Percentiles rank a stretch among this genome's conserved stretches.
Conservation (phyloP, 768 basidiomycete genomes). For the Lactarius trivialis region DNA sequence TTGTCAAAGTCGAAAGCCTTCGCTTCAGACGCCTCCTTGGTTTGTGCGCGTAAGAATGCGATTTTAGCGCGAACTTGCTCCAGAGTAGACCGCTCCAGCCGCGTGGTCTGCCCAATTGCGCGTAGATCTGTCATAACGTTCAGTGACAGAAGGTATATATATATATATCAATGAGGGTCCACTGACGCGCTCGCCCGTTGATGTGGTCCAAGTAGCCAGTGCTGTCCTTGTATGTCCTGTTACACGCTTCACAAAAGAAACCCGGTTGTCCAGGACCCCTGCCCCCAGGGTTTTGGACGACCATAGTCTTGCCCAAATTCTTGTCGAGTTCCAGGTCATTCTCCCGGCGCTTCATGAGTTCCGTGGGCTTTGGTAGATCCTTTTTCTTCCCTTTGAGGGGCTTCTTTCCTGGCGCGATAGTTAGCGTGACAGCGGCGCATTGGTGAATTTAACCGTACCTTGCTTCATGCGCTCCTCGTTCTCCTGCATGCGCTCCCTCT, state of each 20-base stretch:
- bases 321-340: constrained; percentile 84
- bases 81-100: constrained; percentile 81
- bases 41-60: constrained; percentile 78
- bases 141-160: background rate
- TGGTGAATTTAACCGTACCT: constrained; percentile 39
- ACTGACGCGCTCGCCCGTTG: constrained; percentile 88
- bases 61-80: constrained; percentile 91
- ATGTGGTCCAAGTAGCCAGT: constrained; percentile 94
- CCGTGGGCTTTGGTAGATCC: constrained; percentile 88
- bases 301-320: constrained; percentile 91
- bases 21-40: constrained; percentile 71
- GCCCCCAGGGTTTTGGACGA: constrained; percentile 79
- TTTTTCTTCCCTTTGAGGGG: constrained; percentile 62
- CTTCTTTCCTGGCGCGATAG: constrained; percentile 59
- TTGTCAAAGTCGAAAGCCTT: constrained; percentile 95
- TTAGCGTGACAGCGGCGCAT: background rate
- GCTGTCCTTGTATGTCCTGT: constrained; percentile 87
- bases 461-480: constrained; percentile 58
- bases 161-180: background rate
- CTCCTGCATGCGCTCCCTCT: constrained; percentile 32
- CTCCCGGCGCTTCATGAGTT: constrained; percentile 87
- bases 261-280: constrained; percentile 88
- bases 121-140: constrained; percentile 62
- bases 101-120: constrained; percentile 91
- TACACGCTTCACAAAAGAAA: constrained; percentile 90